These are phyloP conservation scores for Mycena rebaudengoi DNA, from an alignment of 768 basidiomycete genomes.

Conservation along the genomic window DNA sequence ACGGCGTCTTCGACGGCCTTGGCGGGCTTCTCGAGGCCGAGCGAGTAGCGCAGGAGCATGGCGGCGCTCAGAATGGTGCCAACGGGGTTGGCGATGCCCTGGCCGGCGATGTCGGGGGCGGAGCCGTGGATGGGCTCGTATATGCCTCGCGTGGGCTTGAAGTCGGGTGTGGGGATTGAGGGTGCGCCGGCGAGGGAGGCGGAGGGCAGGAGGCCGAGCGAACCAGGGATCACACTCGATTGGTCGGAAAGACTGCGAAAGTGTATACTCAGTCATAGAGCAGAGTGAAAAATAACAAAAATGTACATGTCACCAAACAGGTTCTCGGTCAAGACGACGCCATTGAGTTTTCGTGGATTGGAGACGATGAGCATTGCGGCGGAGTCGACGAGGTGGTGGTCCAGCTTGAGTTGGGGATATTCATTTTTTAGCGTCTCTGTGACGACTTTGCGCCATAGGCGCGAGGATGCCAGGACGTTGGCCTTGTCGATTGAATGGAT, in stretches of 20 bases:
- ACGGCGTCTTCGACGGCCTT: slow-evolving; percentile 91
- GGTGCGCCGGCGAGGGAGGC: slow-evolving; percentile 94
- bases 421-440: slow-evolving; percentile 84
- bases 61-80: slow-evolving; percentile 95
- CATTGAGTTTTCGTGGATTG: slow-evolving; percentile 92
- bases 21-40: slow-evolving; percentile 88
- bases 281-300: neutral
- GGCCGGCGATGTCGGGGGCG: slow-evolving; percentile 94
- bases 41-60: slow-evolving; percentile 93
- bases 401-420: slow-evolving; percentile 86
- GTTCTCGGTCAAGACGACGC: slow-evolving; percentile 94
- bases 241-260: slow-evolving; percentile 89
- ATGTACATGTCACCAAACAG: slow-evolving; percentile 97
- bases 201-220: slow-evolving; percentile 94
- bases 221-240: slow-evolving; percentile 96
- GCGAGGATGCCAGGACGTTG: slow-evolving; percentile 94
- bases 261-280: neutral
- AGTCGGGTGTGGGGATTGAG: slow-evolving; percentile 61
- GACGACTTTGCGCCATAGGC: slow-evolving; percentile 95
- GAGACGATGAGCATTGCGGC: slow-evolving; percentile 96
- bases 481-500: slow-evolving; percentile 98
- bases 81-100: slow-evolving; percentile 93
- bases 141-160: slow-evolving; percentile 84
- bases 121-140: slow-evolving; percentile 99
- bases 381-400: slow-evolving; percentile 95